A percentile compares a stretch with the other conserved stretches of the same genome.
Conservation (phyloP, 2,329 filamentous ascomycete genomes). For the Helotiales sp. region DNA sequence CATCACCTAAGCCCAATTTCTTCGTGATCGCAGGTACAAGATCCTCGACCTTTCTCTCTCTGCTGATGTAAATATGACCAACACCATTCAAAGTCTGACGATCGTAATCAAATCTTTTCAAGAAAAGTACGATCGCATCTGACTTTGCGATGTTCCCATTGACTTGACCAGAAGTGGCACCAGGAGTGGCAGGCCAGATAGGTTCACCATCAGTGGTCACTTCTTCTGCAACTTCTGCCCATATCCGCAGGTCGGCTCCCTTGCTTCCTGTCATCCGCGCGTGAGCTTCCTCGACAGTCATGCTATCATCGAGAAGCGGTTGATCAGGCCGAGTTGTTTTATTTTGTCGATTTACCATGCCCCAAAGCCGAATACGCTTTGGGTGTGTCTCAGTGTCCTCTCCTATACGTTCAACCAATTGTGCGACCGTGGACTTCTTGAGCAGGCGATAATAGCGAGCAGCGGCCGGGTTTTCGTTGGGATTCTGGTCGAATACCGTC, state of each 20-base stretch:
- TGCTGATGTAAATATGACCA: constrained; percentile 83
- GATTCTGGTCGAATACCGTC: constrained; percentile 62
- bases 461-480: constrained; percentile 59
- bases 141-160: constrained; percentile 59
- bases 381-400: constrained; percentile 67
- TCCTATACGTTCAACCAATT: constrained; percentile 72
- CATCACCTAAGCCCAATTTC: constrained; percentile 79
- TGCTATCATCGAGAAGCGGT: constrained; percentile 74
- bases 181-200: constrained; percentile 67
- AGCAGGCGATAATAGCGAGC: constrained; percentile 74
- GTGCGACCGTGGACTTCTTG: constrained; percentile 71
- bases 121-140: constrained; percentile 76
- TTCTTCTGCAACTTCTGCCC: constrained; percentile 77
- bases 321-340: constrained; percentile 92
- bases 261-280: constrained; percentile 67
- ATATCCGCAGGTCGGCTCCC: constrained; percentile 71
- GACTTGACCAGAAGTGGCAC: constrained; percentile 56
- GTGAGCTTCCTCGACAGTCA: constrained; percentile 75
- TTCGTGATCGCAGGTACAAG: constrained; percentile 74
- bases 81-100: constrained; percentile 74
- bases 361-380: constrained; percentile 79
- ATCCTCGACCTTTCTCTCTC: constrained; percentile 85
- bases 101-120: constrained; percentile 87
- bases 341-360: constrained; percentile 98
- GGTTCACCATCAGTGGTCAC: constrained; percentile 67